A percentile compares a stretch with the other conserved stretches of the same genome.
These are phyloP conservation scores for Blumeria graminis DNA, from an alignment of 2,329 filamentous ascomycete genomes.

Conservation along the genomic window DNA sequence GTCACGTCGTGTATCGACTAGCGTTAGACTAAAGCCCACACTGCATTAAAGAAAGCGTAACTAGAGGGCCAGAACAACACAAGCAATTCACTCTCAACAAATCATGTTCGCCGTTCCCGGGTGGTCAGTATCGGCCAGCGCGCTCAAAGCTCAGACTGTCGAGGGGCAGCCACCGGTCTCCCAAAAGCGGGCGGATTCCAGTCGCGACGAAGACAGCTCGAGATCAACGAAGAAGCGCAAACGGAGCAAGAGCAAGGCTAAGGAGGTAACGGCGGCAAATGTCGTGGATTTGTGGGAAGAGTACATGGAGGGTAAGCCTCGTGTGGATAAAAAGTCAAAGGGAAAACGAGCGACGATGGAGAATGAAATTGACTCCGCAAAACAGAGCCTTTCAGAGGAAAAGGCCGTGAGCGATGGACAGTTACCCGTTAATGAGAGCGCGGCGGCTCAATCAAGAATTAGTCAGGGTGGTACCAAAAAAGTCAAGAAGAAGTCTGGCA, in stretches of 20 bases:
- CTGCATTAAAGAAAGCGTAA: too few species aligned
- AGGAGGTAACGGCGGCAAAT: constrained; percentile 40
- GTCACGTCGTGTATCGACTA: too few species aligned
- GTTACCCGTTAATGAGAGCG: not conserved
- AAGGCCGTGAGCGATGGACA: not conserved
- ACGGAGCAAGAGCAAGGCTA: constrained; percentile 22
- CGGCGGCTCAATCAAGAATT: too few species aligned
- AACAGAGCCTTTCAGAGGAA: not conserved
- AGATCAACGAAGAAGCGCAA: constrained; percentile 25
- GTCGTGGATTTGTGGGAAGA: constrained; percentile 56
- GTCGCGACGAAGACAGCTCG: constrained; percentile 4
- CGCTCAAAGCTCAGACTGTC: constrained; percentile 40
- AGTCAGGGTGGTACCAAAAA: not conserved
- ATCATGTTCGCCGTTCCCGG: constrained; percentile 81
- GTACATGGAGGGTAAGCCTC: constrained; percentile 44
- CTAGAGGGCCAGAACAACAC: too few species aligned
- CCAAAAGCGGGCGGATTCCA: constrained; percentile 7
- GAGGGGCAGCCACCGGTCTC: constrained; percentile 1
- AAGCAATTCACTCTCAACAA: too few species aligned
- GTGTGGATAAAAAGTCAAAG: constrained; percentile 12
- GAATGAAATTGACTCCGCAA: constrained; percentile 6
- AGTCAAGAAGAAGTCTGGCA: constrained; percentile 7
- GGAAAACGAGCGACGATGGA: constrained; percentile 5
- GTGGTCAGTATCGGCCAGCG: constrained; percentile 57
- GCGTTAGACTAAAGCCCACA: too few species aligned